Percentiles rank a stretch among this genome's conserved stretches.
phyloP scores from a whole-genome alignment of 345 rosid genomes.

The Atalantia buxifolia region DNA sequence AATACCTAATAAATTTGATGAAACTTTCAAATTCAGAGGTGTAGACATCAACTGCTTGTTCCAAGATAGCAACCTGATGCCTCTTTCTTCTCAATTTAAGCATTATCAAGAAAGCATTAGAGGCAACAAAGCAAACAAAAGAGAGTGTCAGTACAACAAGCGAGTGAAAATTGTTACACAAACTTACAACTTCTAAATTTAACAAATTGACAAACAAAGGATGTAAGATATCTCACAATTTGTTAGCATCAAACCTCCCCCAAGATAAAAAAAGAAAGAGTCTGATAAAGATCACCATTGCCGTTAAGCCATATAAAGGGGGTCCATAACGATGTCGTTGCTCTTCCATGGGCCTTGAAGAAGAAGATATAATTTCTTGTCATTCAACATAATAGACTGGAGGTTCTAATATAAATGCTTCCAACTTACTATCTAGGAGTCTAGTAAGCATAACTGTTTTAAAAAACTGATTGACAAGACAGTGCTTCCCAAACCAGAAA shows the following conservation, averaged over 20 bases:
- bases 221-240: slow-evolving; percentile 52
- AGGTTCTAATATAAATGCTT: neutral
- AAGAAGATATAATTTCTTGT: slow-evolving; percentile 15
- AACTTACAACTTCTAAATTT: neutral
- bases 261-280: slow-evolving; percentile 62
- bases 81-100: slow-evolving; percentile 40
- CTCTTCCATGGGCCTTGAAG: slow-evolving; percentile 96
- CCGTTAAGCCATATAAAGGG: slow-evolving; percentile 77
- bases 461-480: neutral
- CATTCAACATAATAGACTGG: neutral
- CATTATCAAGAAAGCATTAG: slow-evolving; percentile 1
- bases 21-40: slow-evolving; percentile 78
- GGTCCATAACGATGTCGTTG: slow-evolving; percentile 97
- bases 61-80: slow-evolving; percentile 52
- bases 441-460: neutral
- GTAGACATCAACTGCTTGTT: slow-evolving; percentile 73
- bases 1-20: slow-evolving; percentile 71
- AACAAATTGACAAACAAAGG: slow-evolving; percentile 11
- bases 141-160: slow-evolving; percentile 18
- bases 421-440: slow-evolving; percentile 4
- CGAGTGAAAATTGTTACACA: neutral
- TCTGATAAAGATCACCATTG: slow-evolving; percentile 56
- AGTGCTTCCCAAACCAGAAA: slow-evolving; percentile 7
- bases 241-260: slow-evolving; percentile 58
- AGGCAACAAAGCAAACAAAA: slow-evolving; percentile 20